Percentiles rank a stretch among this genome's conserved stretches.
Conservation (phyloP, 2,329 filamentous ascomycete genomes). For the Raffaelea arxii region DNA sequence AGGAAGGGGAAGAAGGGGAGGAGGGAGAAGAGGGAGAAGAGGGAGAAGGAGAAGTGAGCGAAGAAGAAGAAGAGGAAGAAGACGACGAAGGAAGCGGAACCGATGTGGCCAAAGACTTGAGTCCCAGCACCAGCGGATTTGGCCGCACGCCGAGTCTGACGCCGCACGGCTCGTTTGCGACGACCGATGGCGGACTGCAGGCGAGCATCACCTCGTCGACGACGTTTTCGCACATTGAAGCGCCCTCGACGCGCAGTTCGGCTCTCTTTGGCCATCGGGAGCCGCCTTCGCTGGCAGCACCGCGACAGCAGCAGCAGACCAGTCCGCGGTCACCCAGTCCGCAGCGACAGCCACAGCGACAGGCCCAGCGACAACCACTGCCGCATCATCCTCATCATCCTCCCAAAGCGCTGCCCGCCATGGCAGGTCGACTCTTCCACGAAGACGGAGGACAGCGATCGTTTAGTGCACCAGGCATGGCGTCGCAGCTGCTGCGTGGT, state of each 20-base stretch:
- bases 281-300: slow-evolving; percentile 44
- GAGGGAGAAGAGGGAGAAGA: slow-evolving; percentile 30
- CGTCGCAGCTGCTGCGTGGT: slow-evolving; percentile 39
- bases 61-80: slow-evolving; percentile 37
- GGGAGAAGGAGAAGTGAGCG: slow-evolving; percentile 28
- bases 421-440: slow-evolving; percentile 36
- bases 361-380: no score
- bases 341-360: slow-evolving; percentile 25
- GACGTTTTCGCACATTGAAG: slow-evolving; percentile 34
- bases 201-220: slow-evolving; percentile 37
- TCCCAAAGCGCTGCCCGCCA: slow-evolving; percentile 5
- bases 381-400: no score
- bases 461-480: slow-evolving; percentile 50
- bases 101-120: slow-evolving; percentile 55
- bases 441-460: slow-evolving; percentile 39
- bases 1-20: slow-evolving; percentile 29
- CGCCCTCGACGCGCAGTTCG: slow-evolving; percentile 25
- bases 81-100: slow-evolving; percentile 53
- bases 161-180: slow-evolving; percentile 46
- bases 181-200: slow-evolving; percentile 31
- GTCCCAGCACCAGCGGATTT: slow-evolving; percentile 32
- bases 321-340: slow-evolving; percentile 67
- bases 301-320: slow-evolving; percentile 34
- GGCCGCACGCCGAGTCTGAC: slow-evolving; percentile 41
- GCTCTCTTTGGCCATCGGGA: slow-evolving; percentile 46